Percentiles rank a stretch among this genome's conserved stretches.
Conservation (phyloP, 2,329 filamentous ascomycete genomes). For the Sclerotinia nivalis region DNA sequence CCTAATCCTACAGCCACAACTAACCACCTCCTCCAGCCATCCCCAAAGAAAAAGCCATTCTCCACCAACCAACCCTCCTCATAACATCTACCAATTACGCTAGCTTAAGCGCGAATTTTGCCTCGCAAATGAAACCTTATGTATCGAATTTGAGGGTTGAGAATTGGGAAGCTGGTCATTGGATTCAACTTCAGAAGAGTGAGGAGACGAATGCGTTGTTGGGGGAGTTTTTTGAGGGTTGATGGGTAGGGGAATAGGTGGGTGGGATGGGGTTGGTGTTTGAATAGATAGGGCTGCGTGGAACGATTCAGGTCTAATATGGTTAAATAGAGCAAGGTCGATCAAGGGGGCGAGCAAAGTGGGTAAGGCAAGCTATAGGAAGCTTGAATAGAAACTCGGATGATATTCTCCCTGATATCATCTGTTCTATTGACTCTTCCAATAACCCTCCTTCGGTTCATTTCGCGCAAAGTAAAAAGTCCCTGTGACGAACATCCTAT, state of each 20-base stretch:
- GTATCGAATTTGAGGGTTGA: conserved; percentile 25
- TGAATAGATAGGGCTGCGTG: background rate
- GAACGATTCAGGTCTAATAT: too few species aligned
- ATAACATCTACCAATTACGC: conserved; percentile 27
- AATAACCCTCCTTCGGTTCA: background rate
- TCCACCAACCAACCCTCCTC: conserved; percentile 29
- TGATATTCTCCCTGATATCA: background rate
- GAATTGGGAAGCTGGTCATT: conserved; percentile 33
- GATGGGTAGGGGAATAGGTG: background rate
- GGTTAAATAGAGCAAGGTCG: background rate
- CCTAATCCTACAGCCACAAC: background rate
- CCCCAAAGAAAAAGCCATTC: conserved; percentile 13
- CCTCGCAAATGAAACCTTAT: conserved; percentile 24
- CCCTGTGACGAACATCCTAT: too few species aligned
- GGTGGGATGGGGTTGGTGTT: background rate
- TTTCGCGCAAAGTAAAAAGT: background rate
- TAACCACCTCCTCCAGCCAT: background rate
- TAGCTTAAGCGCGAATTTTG: conserved; percentile 23
- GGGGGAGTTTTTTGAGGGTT: conserved; percentile 20
- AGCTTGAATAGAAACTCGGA: background rate
- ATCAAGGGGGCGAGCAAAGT: background rate
- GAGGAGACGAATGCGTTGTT: conserved; percentile 28
- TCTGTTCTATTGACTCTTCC: background rate
- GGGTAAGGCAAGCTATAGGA: too few species aligned
- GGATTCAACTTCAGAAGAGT: conserved; percentile 34